Evolutionary conservation across 2,329 filamentous ascomycete species (phyloP), one percentile per base, ranked within the genome.

Genomic region (Aspergillus niger): DNA sequence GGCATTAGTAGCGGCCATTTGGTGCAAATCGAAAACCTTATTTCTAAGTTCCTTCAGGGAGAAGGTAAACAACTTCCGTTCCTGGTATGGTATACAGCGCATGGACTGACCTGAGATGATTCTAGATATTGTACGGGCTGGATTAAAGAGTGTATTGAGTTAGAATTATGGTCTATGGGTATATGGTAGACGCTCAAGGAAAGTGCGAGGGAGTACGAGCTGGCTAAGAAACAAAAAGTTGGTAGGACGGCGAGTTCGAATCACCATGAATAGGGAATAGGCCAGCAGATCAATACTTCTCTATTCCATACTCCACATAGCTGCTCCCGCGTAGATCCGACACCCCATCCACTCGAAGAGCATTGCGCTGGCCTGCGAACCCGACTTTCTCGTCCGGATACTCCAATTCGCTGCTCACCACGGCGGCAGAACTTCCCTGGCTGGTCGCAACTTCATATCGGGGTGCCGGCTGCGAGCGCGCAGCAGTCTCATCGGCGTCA

Each of bases 361-460:
- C 71, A 52, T 71, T 69, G 57, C 76, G 69, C 50, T 77, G 74
- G 0, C 78, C 78, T 1, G 75, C 76, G 63, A 77, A 80, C 1
- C 78, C 79, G 38, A 78, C 48, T 60, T 81, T 81, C 65, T 79
- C 74, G 59, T 79, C 74, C 8, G 74, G 67, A 61, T 74, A 77
- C 5, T 49, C 47, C 1, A 55, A 51, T 5, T 62, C 65, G 30
- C 32, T 51, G 13, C 28, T 52, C 8, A 55, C 49, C 20, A 39
- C 57, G 2, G 13, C 43, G 43, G 17, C 20, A 24, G 43, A 24
- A 1, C 30, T 53, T 5, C 62, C 52, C 5, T 62, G 64, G 8
- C 62, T 62, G 13, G 61, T 62, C 6, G 63, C 43, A 11, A 60
- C 64, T 10, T 71, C 68, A 47, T 74, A 74, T 61, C 57, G 70